Percentiles rank a stretch among this genome's conserved stretches.
phyloP scores from a whole-genome alignment of 2,329 filamentous ascomycete species.

The Ascochyta clinopodiicola region DNA sequence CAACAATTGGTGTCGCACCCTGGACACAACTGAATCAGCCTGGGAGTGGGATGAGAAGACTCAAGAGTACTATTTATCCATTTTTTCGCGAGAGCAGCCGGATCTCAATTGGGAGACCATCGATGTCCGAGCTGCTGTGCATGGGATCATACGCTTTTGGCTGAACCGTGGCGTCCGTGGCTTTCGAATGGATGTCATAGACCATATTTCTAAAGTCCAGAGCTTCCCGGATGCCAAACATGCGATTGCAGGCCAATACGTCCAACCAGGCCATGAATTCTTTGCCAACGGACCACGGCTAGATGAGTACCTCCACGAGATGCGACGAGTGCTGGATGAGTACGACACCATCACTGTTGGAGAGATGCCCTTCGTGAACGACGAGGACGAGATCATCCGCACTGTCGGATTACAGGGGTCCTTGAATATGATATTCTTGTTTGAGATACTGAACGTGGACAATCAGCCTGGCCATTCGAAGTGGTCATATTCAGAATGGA shows the following conservation, averaged over 20 bases:
- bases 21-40: neutral
- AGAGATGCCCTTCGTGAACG: neutral
- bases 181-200: conserved; percentile 2
- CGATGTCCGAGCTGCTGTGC: neutral
- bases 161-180: neutral
- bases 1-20: conserved; percentile 2
- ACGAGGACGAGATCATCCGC: neutral
- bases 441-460: neutral
- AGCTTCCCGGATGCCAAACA: neutral
- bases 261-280: neutral
- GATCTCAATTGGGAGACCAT: neutral
- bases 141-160: conserved; percentile 1
- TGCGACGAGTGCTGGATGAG: neutral
- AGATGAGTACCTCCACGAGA: neutral
- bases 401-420: conserved; percentile 1
- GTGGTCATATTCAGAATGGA: conserved; percentile 1
- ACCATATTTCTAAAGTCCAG: conserved; percentile 2
- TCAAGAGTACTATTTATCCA: neutral
- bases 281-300: neutral
- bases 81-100: neutral
- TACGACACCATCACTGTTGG: neutral
- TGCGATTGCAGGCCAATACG: neutral
- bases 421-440: conserved; percentile 1
- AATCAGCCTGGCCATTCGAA: neutral
- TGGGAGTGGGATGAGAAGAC: conserved; percentile 1